Conservation (phyloP, 345 rosid genomes). For the Nasturtium officinale region DNA sequence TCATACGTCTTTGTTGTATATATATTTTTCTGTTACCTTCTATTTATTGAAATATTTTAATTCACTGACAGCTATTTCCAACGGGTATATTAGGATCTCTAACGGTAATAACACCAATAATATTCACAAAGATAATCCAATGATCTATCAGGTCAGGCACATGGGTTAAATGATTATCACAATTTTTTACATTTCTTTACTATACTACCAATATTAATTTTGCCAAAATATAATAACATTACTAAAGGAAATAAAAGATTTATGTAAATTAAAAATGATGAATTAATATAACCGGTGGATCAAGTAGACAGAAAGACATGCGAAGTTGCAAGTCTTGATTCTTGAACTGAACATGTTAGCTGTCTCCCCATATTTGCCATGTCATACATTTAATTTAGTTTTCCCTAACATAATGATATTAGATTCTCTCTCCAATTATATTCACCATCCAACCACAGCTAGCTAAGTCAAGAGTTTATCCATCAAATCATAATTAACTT, state of each 20-base stretch:
- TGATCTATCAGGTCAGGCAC: conserved; percentile 22
- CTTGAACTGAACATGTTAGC: conserved; percentile 38
- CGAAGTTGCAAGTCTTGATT: conserved; percentile 35
- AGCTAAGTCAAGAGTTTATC: neutral
- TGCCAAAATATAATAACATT: neutral
- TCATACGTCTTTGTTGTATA: conserved; percentile 14
- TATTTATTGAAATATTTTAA: conserved; percentile 24
- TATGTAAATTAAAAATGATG: neutral
- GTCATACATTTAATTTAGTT: conserved; percentile 20
- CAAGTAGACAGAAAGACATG: conserved; percentile 43
- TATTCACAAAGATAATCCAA: neutral
- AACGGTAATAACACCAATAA: conserved; percentile 36
- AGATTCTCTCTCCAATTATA: conserved; percentile 36
- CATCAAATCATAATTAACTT: conserved; percentile 22
- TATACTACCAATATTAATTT: neutral
- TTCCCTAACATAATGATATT: conserved; percentile 9
- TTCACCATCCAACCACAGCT: conserved; percentile 33
- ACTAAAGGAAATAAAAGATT: neutral
- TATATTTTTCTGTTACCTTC: neutral
- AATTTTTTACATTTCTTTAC: neutral
- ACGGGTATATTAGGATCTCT: conserved; percentile 27
- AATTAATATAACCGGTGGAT: conserved; percentile 11
- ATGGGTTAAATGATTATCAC: conserved; percentile 32
- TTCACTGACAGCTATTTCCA: conserved; percentile 44
- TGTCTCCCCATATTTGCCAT: conserved; percentile 32